phyloP scores from a whole-genome alignment of 176 grass and related monocot species.

The Carex myosuroides region DNA sequence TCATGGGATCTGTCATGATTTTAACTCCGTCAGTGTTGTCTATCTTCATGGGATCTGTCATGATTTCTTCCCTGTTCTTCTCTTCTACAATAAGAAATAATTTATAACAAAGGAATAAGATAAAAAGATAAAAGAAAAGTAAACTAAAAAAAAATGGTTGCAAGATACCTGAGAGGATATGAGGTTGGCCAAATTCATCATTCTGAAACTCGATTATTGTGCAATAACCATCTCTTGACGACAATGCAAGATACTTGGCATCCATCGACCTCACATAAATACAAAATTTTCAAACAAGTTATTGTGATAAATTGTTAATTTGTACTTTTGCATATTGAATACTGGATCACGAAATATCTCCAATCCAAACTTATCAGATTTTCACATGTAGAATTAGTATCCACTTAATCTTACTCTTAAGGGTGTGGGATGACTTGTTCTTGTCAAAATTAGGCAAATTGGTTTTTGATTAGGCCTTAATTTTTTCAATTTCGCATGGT shows the following conservation, averaged over 20 bases:
- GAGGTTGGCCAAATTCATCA: constrained; percentile 58
- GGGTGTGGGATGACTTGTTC: neutral
- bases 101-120: neutral
- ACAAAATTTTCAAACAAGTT: neutral
- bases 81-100: constrained; percentile 33
- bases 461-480: neutral
- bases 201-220: constrained; percentile 92
- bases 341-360: neutral
- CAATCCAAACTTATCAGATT: neutral
- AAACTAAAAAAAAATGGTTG: neutral
- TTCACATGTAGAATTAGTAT: neutral
- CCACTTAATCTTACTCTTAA: neutral
- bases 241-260: constrained; percentile 74
- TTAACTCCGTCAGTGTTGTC: constrained; percentile 11
- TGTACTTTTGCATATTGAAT: neutral
- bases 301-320: neutral
- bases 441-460: neutral
- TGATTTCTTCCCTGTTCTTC: constrained; percentile 30
- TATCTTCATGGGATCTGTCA: constrained; percentile 39
- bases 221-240: constrained; percentile 85
- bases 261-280: constrained; percentile 57
- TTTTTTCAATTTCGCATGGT: neutral
- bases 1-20: constrained; percentile 32
- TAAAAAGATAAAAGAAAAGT: neutral
- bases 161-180: constrained; percentile 44